Evolutionary conservation across 768 basidiomycete species (phyloP).

Genomic region (Termitomyces sp.): DNA sequence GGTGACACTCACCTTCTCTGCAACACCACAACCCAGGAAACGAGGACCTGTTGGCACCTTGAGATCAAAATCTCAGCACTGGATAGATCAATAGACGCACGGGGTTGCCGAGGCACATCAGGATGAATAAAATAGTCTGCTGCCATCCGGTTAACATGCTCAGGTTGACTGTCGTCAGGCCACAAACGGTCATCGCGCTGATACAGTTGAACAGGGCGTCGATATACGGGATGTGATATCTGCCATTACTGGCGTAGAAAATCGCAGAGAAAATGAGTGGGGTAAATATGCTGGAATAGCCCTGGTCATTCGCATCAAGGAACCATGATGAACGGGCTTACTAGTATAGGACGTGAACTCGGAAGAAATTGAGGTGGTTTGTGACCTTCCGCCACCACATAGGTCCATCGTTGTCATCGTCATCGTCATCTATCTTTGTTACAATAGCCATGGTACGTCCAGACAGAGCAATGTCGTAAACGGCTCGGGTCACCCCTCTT

Average conservation of each 20-base stretch:
- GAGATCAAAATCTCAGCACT: too few relatives aligned
- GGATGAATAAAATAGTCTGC: conserved; percentile 66
- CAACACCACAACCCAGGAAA: conserved; percentile 84
- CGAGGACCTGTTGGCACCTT: conserved; percentile 46
- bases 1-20: conserved; percentile 55
- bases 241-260: conserved; percentile 81
- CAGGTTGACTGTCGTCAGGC: conserved; percentile 67
- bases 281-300: conserved; percentile 57
- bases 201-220: conserved; percentile 78
- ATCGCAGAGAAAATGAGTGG: conserved; percentile 79
- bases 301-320: conserved; percentile 10
- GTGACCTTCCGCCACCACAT: conserved; percentile 29
- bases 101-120: conserved; percentile 76
- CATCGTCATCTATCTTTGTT: conserved; percentile 6
- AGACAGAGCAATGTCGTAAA: not conserved
- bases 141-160: conserved; percentile 69
- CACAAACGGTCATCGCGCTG: conserved; percentile 77
- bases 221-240: conserved; percentile 65
- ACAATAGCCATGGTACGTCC: not conserved
- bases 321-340: conserved; percentile 27
- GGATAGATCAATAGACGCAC: conserved; percentile 40
- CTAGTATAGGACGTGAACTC: conserved; percentile 62
- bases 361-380: conserved; percentile 64
- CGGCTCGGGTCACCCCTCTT: not conserved
- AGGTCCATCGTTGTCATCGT: conserved; percentile 11